Base-by-base conservation (phyloP, 768 basidiomycete species). In the Lyophyllum shimeji region DNA sequence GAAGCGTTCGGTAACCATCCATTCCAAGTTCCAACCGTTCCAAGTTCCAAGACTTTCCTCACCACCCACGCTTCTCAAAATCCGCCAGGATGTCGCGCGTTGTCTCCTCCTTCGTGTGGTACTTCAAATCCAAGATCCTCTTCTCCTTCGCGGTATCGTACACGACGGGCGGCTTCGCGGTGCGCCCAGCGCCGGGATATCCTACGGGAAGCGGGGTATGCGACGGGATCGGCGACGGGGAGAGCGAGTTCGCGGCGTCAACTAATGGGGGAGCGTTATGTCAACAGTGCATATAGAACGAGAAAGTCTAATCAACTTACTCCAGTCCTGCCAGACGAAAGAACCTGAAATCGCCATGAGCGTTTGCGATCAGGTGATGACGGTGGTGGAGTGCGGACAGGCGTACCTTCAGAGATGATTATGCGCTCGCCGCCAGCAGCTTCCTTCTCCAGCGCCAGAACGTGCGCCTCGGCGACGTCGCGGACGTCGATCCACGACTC, bases 391-490 rank as follows among this genome's bases (percentile, higher is more conserved):
- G 20, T 17, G 25, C 2, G 29, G 7, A 17, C 17, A 24, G 48
- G n/a, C 45, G 43, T 46, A 61, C 74, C 73, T 0, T 61, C 70
- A 27, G 67, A 66, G 44, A 79, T 53, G 58, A 85, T 75, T 65
- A 85, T 78, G 40, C 85, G 72, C 53, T 85, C 73, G 2, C 79
- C 79, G 6, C 76, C 75, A 0, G 85, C 84, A 3, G 71, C 75
- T 7, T 73, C 69, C 33, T 71, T 75, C 51, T 74, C 72, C 11
- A 87, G 68, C 15, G 82, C 82, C 6, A 69, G 67, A 0, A 73
- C 70, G 57, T 87, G 85, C 2, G 79, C 82, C 18, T 73, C 70
- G 0, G 80, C 82, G 44, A 81, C 64, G 62, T 82, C 80, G 24
- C 79, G 74, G 4, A 81, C 78, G 46, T 82, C 77, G 37, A 78